Conservation (phyloP, 2,329 filamentous ascomycete genomes). For the Monosporascus ibericus region DNA sequence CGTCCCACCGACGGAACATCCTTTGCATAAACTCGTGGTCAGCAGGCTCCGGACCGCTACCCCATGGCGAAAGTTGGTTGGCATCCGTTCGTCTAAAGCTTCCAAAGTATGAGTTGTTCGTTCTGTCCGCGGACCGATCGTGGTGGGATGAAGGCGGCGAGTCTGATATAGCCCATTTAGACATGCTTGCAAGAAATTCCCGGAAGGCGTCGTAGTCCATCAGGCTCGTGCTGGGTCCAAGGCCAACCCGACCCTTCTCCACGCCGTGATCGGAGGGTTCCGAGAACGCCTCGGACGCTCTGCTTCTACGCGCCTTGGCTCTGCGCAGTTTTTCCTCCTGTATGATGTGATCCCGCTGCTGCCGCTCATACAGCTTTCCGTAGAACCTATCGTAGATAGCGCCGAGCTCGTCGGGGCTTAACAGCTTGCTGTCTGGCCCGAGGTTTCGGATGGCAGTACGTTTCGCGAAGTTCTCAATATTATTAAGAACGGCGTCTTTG, state of each 20-base stretch:
- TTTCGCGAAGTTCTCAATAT: constrained; percentile 96
- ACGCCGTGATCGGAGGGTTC: constrained; percentile 45
- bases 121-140: constrained; percentile 41
- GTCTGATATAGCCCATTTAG: constrained; percentile 91
- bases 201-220: constrained; percentile 98
- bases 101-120: constrained; percentile 54
- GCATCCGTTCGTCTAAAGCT: constrained; percentile 43
- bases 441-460: constrained; percentile 93
- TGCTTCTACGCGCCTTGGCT: constrained; percentile 55
- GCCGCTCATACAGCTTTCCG: constrained; percentile 81
- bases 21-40: constrained; percentile 93
- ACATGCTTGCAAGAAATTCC: constrained; percentile 83
- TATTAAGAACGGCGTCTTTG: constrained; percentile 88
- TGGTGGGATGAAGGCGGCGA: constrained; percentile 57
- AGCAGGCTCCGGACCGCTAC: constrained; percentile 60
- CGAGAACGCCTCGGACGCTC: constrained; percentile 33
- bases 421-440: constrained; percentile 88
- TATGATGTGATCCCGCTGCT: constrained; percentile 72
- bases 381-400: constrained; percentile 94
- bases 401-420: constrained; percentile 79
- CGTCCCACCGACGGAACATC: constrained; percentile 84
- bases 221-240: constrained; percentile 81
- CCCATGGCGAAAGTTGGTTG: constrained; percentile 45
- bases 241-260: constrained; percentile 79
- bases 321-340: constrained; percentile 68